phyloP scores from a whole-genome alignment of 345 rosid species.

The Zanthoxylum bungeanum region DNA sequence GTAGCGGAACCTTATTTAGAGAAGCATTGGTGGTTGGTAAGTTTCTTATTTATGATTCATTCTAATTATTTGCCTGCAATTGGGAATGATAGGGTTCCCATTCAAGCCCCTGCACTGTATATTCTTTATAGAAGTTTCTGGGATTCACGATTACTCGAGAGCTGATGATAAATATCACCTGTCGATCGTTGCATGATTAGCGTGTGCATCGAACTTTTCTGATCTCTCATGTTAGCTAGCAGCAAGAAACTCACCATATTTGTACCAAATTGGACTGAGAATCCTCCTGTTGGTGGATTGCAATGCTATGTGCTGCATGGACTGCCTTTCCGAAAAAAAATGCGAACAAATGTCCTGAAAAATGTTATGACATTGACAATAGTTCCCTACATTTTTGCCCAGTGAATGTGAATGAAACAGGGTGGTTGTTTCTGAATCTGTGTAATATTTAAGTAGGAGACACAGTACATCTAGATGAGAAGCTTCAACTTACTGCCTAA shows the following conservation, averaged over 20 bases:
- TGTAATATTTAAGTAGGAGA: slow-evolving; percentile 16
- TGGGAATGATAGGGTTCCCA: neutral
- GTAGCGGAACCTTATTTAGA: neutral
- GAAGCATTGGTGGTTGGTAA: neutral
- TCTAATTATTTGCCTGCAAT: neutral
- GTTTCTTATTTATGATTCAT: neutral
- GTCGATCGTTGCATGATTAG: neutral
- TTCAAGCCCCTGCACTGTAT: neutral
- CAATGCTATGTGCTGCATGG: neutral
- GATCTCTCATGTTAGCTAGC: too few relatives aligned
- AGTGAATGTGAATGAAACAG: neutral
- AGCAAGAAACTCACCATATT: too few relatives aligned
- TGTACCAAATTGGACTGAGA: neutral
- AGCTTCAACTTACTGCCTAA: slow-evolving; percentile 49
- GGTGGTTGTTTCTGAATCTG: neutral
- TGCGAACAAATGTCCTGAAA: too few relatives aligned
- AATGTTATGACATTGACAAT: neutral
- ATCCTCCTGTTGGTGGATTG: too few relatives aligned
- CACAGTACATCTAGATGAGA: slow-evolving; percentile 37
- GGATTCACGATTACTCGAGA: neutral
- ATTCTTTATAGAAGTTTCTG: neutral
- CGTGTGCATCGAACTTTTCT: neutral
- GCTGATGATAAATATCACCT: neutral
- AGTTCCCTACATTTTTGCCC: neutral
- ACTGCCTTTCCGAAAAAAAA: neutral